A percentile compares a stretch with the other conserved stretches of the same genome.
Conservation (phyloP, 352 stramenopile genomes). For the Sclerospora graminicola region DNA sequence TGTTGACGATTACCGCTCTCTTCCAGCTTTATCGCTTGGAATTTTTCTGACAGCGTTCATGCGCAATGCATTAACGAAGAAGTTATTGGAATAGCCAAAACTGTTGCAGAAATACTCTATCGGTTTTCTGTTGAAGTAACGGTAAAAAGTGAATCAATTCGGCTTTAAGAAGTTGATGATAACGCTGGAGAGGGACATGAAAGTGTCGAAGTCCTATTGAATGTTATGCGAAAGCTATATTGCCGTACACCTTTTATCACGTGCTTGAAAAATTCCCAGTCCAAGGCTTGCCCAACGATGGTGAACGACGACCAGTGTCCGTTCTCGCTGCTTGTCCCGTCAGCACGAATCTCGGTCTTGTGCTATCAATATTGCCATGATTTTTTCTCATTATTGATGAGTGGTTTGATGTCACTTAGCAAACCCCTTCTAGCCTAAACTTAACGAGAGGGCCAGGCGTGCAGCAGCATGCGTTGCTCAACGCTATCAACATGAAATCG, state of each 20-base stretch:
- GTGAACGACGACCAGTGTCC: background rate
- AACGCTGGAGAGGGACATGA: background rate
- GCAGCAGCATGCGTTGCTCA: background rate
- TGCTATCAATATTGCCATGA: conserved; percentile 9
- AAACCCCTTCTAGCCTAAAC: conserved; percentile 25
- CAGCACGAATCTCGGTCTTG: background rate
- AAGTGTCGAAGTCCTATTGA: conserved; percentile 1
- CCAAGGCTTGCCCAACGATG: background rate
- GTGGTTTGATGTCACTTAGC: conserved; percentile 22
- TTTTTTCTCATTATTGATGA: conserved; percentile 28
- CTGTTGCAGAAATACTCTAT: conserved; percentile 12
- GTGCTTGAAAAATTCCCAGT: background rate
- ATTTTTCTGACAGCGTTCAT: conserved; percentile 15
- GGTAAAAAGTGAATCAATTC: conserved; percentile 43
- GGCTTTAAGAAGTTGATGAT: conserved; percentile 25
- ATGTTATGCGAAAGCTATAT: conserved; percentile 12
- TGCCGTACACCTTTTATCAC: conserved; percentile 4
- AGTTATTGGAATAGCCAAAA: conserved; percentile 30
- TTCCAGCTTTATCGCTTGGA: conserved; percentile 23
- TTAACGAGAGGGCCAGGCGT: conserved; percentile 10
- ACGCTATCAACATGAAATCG: background rate
- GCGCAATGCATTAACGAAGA: conserved; percentile 16
- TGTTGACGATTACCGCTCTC: conserved; percentile 24
- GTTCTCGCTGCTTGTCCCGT: too few species aligned
- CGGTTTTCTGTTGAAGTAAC: conserved; percentile 25